Percentiles rank a stretch among this genome's conserved stretches.
These are phyloP conservation scores for Colletotrichum brevisporum DNA, from an alignment of 2,329 filamentous ascomycete genomes.

Conservation along the genomic window DNA sequence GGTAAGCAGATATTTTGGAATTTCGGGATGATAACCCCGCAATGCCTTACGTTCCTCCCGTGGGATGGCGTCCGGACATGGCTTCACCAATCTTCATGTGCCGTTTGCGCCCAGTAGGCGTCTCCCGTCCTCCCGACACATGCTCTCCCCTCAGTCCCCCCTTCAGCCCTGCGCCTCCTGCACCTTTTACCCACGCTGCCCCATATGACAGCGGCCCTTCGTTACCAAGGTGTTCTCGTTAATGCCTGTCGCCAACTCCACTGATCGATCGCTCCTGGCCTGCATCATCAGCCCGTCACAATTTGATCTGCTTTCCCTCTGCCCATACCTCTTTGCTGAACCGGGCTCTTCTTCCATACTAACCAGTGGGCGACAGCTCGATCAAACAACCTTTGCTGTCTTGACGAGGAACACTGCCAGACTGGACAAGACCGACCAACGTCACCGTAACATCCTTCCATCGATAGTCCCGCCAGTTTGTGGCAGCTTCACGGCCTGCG, in stretches of 20 bases:
- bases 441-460: not conserved
- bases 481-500: not conserved
- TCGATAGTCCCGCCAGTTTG: not conserved
- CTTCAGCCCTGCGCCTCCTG: not conserved
- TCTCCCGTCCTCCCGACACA: not conserved
- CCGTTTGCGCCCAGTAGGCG: conserved; percentile 21
- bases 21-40: conserved; percentile 14
- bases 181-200: conserved; percentile 21
- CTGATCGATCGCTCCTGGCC: not conserved
- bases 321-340: not conserved
- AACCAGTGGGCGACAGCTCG: conserved; percentile 21
- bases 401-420: not conserved
- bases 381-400: not conserved
- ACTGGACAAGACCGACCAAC: not conserved
- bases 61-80: not conserved
- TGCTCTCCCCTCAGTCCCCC: conserved; percentile 12
- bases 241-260: conserved; percentile 25
- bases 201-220: conserved; percentile 27
- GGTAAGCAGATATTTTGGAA: conserved; percentile 27
- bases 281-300: conserved; percentile 30
- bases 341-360: conserved; percentile 7
- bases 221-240: conserved; percentile 24
- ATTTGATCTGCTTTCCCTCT: not conserved
- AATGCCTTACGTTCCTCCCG: conserved; percentile 3
- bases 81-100: conserved; percentile 3